Evolutionary conservation across 495 filamentous ascomycete genomes (phyloP).

Genomic region (Xylaria scruposa): DNA sequence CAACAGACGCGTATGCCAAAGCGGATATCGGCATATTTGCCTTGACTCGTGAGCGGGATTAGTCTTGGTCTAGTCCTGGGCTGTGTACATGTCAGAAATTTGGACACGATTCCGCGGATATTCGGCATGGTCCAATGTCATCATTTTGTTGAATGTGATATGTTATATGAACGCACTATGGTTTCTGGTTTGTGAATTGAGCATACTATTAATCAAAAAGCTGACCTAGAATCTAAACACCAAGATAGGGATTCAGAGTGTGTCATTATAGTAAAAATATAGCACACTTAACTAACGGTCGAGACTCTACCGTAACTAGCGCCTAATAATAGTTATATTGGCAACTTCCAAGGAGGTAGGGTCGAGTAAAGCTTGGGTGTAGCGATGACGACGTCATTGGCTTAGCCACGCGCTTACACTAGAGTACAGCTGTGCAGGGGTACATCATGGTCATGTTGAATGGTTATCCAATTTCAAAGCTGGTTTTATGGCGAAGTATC

Average conservation of each 20-base stretch:
- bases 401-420: constrained; percentile 21
- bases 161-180: background rate
- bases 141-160: background rate
- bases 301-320: background rate
- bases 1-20: constrained; percentile 2
- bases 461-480: background rate
- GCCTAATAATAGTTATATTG: background rate
- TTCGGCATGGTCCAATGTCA: constrained; percentile 1
- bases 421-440: background rate
- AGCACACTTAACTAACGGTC: background rate
- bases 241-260: background rate
- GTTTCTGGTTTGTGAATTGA: background rate
- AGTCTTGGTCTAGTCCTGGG: constrained; percentile 4
- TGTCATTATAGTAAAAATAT: background rate
- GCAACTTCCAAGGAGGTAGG: too few relatives aligned
- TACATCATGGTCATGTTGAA: background rate
- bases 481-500: constrained; percentile 8
- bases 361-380: background rate
- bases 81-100: background rate
- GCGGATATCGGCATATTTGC: constrained; percentile 13
- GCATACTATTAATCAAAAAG: background rate
- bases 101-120: background rate
- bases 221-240: background rate
- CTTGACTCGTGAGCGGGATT: constrained; percentile 6
- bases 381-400: constrained; percentile 25